phyloP scores from a whole-genome alignment of 768 basidiomycete genomes.

The Macrolepiota fuliginosa region DNA sequence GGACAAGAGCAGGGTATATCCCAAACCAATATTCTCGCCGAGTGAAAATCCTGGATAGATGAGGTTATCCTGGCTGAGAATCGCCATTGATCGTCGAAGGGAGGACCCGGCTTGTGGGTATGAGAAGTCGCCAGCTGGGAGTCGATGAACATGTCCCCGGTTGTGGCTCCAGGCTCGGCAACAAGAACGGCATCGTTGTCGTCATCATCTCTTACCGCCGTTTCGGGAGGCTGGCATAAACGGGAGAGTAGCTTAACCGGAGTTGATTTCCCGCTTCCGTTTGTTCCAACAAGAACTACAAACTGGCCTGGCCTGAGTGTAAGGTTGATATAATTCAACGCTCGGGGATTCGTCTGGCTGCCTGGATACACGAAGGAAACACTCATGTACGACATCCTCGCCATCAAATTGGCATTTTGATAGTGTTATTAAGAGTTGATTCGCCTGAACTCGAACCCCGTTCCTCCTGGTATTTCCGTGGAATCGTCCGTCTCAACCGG shows the following conservation, averaged over 20 bases:
- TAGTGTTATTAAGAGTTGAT: neutral
- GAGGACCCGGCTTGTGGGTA: conserved; percentile 28
- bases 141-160: conserved; percentile 43
- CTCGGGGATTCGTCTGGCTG: no score
- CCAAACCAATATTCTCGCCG: conserved; percentile 36
- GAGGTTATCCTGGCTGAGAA: conserved; percentile 49
- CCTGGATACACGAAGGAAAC: conserved; percentile 32
- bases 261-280: conserved; percentile 39
- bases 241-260: conserved; percentile 35
- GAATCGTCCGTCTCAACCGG: neutral
- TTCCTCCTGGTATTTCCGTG: conserved; percentile 16
- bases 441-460: conserved; percentile 12
- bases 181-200: neutral
- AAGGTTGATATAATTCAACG: conserved; percentile 30
- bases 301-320: conserved; percentile 32
- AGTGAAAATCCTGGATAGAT: conserved; percentile 45
- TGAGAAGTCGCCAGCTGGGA: conserved; percentile 36
- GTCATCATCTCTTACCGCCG: neutral
- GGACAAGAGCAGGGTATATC: conserved; percentile 18
- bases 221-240: conserved; percentile 31
- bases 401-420: no score
- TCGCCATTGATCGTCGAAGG: conserved; percentile 41
- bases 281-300: conserved; percentile 39
- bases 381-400: neutral
- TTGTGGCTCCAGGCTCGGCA: neutral